Evolutionary conservation across 2,329 filamentous ascomycete genomes (phyloP).

Genomic region (Xylariaceae sp.): DNA sequence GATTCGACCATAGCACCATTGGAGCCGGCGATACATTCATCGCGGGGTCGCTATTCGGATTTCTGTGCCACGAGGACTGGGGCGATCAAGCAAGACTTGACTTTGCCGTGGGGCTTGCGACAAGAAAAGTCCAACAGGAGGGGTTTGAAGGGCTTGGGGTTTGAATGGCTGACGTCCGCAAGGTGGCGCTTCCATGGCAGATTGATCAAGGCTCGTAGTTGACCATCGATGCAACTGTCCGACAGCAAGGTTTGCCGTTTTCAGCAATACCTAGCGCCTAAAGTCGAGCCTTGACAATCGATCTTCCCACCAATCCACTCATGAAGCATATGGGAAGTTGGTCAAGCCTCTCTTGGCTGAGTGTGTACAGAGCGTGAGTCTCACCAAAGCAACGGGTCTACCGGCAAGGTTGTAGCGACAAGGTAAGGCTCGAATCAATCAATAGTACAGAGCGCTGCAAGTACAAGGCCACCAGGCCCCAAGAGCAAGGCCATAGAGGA

Average conservation of each 20-base stretch:
- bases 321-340: too few relatives aligned
- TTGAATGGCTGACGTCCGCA: constrained; percentile 22
- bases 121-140: constrained; percentile 62
- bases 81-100: constrained; percentile 43
- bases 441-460: constrained; percentile 6
- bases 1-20: constrained; percentile 50
- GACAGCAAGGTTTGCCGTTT: constrained; percentile 1
- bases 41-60: constrained; percentile 63
- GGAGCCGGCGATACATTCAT: constrained; percentile 75
- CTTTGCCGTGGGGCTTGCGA: constrained; percentile 65
- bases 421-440: too few relatives aligned
- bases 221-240: constrained; percentile 3
- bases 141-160: constrained; percentile 55
- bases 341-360: too few relatives aligned
- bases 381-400: too few relatives aligned
- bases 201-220: constrained; percentile 14
- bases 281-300: too few relatives aligned
- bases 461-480: constrained; percentile 11
- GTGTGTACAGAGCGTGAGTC: too few relatives aligned
- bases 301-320: too few relatives aligned
- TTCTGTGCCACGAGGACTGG: constrained; percentile 53
- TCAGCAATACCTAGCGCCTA: too few relatives aligned
- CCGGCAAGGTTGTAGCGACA: too few relatives aligned
- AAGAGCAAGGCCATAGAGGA: constrained; percentile 7
- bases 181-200: constrained; percentile 20